These are phyloP conservation scores for Colletotrichum tropicale DNA, from an alignment of 2,329 filamentous ascomycete species.

Conservation along the genomic window DNA sequence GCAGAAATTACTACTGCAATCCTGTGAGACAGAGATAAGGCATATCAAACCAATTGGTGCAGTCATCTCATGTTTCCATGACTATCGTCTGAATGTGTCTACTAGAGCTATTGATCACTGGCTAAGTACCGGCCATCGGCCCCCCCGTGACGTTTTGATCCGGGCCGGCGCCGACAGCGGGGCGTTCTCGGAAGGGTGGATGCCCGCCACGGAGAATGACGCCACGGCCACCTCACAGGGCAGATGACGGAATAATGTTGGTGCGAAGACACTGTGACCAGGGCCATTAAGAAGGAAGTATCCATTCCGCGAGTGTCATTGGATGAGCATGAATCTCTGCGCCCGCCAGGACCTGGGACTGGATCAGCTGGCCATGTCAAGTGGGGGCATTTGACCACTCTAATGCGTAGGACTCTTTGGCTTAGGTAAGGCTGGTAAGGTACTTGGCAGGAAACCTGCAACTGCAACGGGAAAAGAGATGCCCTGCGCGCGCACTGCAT, in stretches of 20 bases:
- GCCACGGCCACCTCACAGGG: not conserved
- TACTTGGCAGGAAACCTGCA: not conserved
- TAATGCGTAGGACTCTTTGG: not conserved
- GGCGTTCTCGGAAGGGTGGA: not conserved
- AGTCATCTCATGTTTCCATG: not conserved
- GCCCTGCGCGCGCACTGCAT: not conserved
- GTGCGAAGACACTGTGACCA: not conserved
- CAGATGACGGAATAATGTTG: conserved; percentile 11
- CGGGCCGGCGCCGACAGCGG: not conserved
- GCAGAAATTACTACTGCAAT: not conserved
- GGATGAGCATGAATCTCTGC: not conserved
- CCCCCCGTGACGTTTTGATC: not conserved
- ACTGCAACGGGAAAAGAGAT: not conserved
- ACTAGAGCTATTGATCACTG: not conserved
- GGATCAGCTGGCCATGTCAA: conserved; percentile 14
- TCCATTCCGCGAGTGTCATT: not conserved
- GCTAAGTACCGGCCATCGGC: not conserved
- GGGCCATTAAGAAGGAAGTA: not conserved
- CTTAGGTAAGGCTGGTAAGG: not conserved
- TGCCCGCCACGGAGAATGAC: not conserved
- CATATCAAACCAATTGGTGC: not conserved
- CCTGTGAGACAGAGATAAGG: not conserved
- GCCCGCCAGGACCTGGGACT: not conserved
- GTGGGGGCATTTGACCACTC: not conserved
- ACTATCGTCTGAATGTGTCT: not conserved